phyloP scores from a whole-genome alignment of 768 basidiomycete genomes.

The Amanita subjunquillea region DNA sequence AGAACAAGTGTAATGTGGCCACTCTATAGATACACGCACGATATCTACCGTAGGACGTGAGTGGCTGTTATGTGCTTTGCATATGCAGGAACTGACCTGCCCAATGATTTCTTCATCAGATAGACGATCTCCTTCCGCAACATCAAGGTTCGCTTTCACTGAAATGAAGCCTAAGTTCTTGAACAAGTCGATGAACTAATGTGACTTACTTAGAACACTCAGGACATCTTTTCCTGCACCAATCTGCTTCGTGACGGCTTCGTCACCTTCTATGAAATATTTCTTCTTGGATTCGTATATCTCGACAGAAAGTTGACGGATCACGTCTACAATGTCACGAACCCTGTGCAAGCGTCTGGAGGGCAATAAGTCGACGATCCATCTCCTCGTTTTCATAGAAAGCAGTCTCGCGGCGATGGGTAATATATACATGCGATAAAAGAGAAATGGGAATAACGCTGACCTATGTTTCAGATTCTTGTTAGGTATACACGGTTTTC shows the following conservation, averaged over 20 bases:
- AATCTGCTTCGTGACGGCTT: constrained; percentile 19
- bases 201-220: constrained; percentile 30
- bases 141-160: constrained; percentile 32
- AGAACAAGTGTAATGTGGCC: no score
- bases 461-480: constrained; percentile 7
- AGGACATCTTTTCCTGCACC: constrained; percentile 34
- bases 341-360: constrained; percentile 19
- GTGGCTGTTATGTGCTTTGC: neutral
- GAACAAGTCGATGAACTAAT: neutral
- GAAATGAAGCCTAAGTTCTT: neutral
- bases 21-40: neutral
- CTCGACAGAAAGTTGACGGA: constrained; percentile 24
- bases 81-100: constrained; percentile 12
- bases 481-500: neutral
- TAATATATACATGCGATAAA: constrained; percentile 12
- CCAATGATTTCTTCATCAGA: constrained; percentile 27
- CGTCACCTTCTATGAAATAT: constrained; percentile 22
- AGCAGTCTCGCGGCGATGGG: constrained; percentile 14
- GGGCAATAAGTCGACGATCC: constrained; percentile 22
- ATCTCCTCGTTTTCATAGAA: constrained; percentile 19
- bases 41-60: neutral
- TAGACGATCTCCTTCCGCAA: constrained; percentile 19
- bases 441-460: constrained; percentile 7
- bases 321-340: constrained; percentile 21
- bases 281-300: constrained; percentile 27